Evolutionary conservation across 2,329 filamentous ascomycete genomes (phyloP).

Genomic region (Diaporthe sp.): DNA sequence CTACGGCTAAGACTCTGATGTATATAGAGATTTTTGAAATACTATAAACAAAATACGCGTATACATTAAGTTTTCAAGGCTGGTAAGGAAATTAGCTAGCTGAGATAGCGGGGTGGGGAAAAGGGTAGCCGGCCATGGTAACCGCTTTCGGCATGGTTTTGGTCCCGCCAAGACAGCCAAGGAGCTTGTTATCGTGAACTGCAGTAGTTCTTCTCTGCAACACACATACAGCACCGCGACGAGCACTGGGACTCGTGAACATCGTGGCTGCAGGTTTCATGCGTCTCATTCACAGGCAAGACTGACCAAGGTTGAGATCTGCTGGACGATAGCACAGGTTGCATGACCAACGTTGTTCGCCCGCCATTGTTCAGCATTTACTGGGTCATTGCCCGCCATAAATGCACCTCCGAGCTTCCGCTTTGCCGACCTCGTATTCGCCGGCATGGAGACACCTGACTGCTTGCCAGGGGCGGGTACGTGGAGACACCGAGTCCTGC

Average conservation of each 20-base stretch:
- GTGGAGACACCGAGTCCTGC: not conserved
- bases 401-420: conserved; percentile 1
- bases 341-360: not conserved
- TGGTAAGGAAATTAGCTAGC: no score
- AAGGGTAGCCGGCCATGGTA: not conserved
- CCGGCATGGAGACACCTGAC: not conserved
- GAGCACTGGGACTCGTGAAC: not conserved
- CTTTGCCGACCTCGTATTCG: not conserved
- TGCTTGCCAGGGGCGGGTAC: not conserved
- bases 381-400: not conserved
- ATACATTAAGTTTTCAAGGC: no score
- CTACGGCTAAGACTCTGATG: no score
- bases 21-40: no score
- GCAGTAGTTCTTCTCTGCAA: not conserved
- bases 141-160: not conserved
- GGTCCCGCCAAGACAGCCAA: not conserved
- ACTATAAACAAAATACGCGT: no score
- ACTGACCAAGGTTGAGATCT: not conserved
- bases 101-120: no score
- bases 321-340: not conserved
- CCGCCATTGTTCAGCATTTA: not conserved
- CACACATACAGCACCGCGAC: not conserved
- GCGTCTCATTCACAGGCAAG: not conserved
- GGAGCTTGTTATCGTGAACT: not conserved
- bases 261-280: not conserved